Conservation (phyloP, 192 early-diverging fungal genomes). For the Powellomyces hirtus region DNA sequence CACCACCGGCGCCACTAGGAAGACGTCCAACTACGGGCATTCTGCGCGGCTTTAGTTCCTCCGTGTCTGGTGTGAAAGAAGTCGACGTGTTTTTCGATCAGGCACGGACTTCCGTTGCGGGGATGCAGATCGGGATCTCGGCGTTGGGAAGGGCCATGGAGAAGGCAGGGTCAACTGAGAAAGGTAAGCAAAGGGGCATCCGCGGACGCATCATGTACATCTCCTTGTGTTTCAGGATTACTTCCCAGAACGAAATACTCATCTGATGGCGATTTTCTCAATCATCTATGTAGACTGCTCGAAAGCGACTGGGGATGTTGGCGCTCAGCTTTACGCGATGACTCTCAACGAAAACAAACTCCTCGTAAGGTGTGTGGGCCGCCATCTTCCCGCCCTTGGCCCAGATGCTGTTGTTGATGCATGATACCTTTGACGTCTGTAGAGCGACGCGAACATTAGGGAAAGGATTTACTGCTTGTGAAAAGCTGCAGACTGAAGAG, state of each 20-base stretch:
- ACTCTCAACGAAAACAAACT: slow-evolving; percentile 1
- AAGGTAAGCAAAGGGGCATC: slow-evolving; percentile 1
- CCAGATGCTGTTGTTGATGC: background rate
- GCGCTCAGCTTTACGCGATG: slow-evolving; percentile 7
- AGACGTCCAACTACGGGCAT: background rate
- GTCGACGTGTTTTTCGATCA: slow-evolving; percentile 37
- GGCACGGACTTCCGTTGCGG: background rate
- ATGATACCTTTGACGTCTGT: background rate
- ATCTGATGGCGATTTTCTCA: background rate
- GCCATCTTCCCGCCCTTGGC: background rate
- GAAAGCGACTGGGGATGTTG: slow-evolving; percentile 14
- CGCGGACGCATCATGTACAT: background rate
- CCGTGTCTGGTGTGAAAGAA: slow-evolving; percentile 18
- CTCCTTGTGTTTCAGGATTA: background rate
- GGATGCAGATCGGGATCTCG: background rate
- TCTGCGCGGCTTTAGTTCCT: background rate
- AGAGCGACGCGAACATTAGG: background rate
- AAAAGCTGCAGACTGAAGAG: background rate
- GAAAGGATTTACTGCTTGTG: background rate
- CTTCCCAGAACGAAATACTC: no score
- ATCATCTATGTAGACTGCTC: background rate
- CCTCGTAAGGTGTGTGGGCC: background rate
- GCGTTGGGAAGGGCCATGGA: slow-evolving; percentile 9
- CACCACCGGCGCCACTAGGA: background rate
- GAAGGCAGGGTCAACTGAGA: slow-evolving; percentile 8